phyloP scores from a whole-genome alignment of 306 rosid species.

The Phaseolus lunatus region DNA sequence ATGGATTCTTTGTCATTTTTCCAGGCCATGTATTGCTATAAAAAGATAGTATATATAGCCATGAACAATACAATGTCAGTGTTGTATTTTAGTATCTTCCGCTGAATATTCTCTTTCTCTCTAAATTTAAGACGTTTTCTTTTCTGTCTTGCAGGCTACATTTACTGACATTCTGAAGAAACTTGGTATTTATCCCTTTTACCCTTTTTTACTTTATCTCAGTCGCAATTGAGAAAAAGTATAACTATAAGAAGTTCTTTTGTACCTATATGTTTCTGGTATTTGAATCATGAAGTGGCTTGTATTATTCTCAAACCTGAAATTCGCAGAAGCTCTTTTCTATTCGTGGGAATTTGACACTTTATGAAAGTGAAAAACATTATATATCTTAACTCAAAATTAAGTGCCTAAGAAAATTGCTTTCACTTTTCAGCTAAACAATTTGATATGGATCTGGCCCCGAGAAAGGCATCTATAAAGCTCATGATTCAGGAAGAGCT shows the following conservation, averaged over 20 bases:
- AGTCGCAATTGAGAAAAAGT: too few species aligned
- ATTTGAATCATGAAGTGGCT: neutral
- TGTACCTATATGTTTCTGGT: neutral
- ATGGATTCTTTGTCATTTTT: conserved; percentile 29
- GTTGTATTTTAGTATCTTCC: neutral
- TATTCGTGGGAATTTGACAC: neutral
- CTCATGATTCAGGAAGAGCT: conserved; percentile 94
- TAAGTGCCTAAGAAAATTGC: conserved; percentile 31
- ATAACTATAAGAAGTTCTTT: neutral
- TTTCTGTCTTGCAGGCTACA: conserved; percentile 76
- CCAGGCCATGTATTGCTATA: conserved; percentile 7
- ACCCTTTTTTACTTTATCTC: neutral
- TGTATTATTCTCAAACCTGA: neutral
- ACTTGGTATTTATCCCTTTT: conserved; percentile 64
- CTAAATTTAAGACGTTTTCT: conserved; percentile 15
- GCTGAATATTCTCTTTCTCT: neutral
- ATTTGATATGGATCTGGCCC: conserved; percentile 70
- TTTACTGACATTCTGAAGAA: conserved; percentile 95
- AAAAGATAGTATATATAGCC: neutral
- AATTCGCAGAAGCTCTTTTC: neutral
- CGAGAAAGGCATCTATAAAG: conserved; percentile 86
- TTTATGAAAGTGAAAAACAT: conserved; percentile 6
- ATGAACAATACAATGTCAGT: neutral
- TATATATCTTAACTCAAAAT: neutral
- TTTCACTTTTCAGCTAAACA: conserved; percentile 65